phyloP scores from a whole-genome alignment of 192 early-diverging fungal species.

The Backusella westeae region DNA sequence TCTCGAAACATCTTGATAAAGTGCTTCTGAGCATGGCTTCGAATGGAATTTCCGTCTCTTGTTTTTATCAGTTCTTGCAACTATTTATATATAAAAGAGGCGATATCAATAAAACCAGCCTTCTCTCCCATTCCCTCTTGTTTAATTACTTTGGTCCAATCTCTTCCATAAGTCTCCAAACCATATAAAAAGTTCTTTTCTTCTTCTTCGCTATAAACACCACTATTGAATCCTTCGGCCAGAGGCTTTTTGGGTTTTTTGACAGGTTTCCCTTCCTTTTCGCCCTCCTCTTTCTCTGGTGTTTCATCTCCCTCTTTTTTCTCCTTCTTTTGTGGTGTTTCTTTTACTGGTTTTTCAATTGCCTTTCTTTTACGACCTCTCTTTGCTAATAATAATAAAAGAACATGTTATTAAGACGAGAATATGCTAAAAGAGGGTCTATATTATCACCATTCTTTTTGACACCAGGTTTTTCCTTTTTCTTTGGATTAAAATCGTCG shows the following conservation, averaged over 20 bases:
- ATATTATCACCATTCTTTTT: conserved; percentile 16
- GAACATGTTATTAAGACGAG: neutral
- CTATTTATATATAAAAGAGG: conserved; percentile 35
- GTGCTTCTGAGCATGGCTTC: conserved; percentile 90
- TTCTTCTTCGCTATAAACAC: conserved; percentile 78
- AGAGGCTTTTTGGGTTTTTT: conserved; percentile 46
- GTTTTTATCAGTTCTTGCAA: conserved; percentile 72
- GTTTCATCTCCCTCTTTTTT: neutral
- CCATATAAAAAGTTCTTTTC: conserved; percentile 73
- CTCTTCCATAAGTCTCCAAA: conserved; percentile 76
- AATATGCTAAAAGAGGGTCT: too few species aligned
- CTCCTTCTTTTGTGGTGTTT: neutral
- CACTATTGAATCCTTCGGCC: conserved; percentile 56
- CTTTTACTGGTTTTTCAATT: neutral
- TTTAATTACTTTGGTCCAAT: conserved; percentile 71
- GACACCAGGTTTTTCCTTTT: conserved; percentile 43
- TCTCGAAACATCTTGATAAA: conserved; percentile 90
- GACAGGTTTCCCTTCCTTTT: conserved; percentile 26
- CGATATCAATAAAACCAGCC: neutral
- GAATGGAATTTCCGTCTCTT: conserved; percentile 78
- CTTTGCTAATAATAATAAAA: neutral
- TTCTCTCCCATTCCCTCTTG: neutral
- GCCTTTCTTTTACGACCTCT: conserved; percentile 26
- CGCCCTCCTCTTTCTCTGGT: neutral
- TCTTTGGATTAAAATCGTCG: conserved; percentile 50